These are phyloP conservation scores for Nothophoma quercina DNA, from an alignment of 2,329 filamentous ascomycete species.

Conservation along the genomic window DNA sequence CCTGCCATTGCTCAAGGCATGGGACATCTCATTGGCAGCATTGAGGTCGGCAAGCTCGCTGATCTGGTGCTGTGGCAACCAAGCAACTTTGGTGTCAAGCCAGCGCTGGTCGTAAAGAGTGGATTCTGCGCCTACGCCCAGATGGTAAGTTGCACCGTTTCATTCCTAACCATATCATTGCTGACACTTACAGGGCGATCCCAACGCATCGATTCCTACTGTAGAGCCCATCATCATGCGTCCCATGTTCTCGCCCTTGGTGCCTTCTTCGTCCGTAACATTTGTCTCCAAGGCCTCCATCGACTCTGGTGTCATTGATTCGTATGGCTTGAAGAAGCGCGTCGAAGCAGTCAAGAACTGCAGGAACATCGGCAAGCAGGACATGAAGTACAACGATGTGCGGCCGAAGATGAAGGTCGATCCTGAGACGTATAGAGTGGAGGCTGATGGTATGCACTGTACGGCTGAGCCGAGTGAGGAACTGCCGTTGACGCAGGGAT, in stretches of 20 bases:
- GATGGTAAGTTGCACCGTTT: conserved; percentile 68
- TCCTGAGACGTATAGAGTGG: conserved; percentile 85
- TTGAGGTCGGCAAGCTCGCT: conserved; percentile 89
- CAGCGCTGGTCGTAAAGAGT: conserved; percentile 80
- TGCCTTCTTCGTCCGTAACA: conserved; percentile 76
- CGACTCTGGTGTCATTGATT: conserved; percentile 69
- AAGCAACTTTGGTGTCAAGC: conserved; percentile 86
- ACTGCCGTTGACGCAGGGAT: conserved; percentile 79
- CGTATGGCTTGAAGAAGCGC: conserved; percentile 79
- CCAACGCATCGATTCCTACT: conserved; percentile 74
- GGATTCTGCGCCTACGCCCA: conserved; percentile 83
- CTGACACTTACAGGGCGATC: conserved; percentile 52
- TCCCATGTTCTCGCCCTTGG: conserved; percentile 82
- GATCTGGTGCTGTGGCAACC: conserved; percentile 90
- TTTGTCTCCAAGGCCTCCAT: conserved; percentile 83
- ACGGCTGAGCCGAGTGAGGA: conserved; percentile 73
- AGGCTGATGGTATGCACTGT: conserved; percentile 81
- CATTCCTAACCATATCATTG: neutral
- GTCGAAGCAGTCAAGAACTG: conserved; percentile 82
- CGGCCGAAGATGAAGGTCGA: conserved; percentile 92
- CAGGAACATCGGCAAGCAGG: conserved; percentile 76
- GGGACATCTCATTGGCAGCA: conserved; percentile 81
- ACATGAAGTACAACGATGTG: conserved; percentile 88
- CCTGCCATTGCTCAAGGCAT: conserved; percentile 92
- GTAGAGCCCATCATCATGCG: conserved; percentile 84